Percentiles rank a stretch among this genome's conserved stretches.
Evolutionary conservation across 257 asterid species (phyloP).

Genomic region (Solanum habrochaites): DNA sequence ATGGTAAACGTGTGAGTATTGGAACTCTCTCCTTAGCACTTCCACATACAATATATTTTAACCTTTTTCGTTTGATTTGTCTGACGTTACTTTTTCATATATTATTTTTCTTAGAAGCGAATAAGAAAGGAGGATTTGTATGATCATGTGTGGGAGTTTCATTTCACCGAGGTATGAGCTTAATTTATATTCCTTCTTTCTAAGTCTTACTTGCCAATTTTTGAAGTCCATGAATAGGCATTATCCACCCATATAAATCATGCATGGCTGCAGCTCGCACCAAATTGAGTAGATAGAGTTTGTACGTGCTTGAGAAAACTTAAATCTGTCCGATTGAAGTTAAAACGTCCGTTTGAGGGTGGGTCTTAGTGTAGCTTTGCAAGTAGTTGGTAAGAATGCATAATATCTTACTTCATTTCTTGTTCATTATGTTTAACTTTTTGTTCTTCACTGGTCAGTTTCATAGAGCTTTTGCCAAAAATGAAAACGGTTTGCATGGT

Average conservation of each 20-base stretch:
- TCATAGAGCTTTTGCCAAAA: background rate
- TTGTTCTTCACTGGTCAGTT: background rate
- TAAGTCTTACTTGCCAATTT: background rate
- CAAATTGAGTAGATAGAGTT: background rate
- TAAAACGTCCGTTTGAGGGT: background rate
- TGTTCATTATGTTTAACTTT: background rate
- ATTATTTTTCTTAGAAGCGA: conserved; percentile 38
- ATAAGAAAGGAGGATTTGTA: conserved; percentile 58
- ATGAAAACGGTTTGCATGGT: background rate
- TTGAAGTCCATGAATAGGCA: background rate
- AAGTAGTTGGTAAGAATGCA: background rate
- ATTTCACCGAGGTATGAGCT: conserved; percentile 47
- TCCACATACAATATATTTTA: background rate
- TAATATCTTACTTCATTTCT: background rate
- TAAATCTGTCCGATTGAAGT: background rate
- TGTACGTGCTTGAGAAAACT: background rate
- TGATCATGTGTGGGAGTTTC: conserved; percentile 73
- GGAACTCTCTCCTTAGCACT: background rate
- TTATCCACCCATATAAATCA: background rate
- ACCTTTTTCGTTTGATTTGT: background rate
- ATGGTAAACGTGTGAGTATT: conserved; percentile 59
- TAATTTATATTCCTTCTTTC: background rate
- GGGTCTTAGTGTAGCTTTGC: background rate
- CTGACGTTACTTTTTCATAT: background rate
- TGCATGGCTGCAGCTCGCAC: background rate